Base-by-base conservation (phyloP, 1,139 yeast species). In the Hanseniaspora sp. region DNA sequence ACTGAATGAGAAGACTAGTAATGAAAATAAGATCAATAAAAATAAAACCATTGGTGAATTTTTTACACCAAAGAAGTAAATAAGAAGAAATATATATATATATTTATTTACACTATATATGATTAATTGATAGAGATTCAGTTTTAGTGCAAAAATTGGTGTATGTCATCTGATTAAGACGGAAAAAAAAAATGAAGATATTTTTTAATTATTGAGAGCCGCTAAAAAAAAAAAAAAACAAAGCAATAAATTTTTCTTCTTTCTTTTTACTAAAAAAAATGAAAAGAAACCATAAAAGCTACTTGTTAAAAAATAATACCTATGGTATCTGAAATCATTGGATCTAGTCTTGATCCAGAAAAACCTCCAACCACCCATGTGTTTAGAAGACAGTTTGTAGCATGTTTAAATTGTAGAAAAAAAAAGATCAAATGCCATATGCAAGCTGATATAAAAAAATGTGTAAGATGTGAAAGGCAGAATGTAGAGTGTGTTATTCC, bases 381-480 rank as follows among this genome's bases (percentile, higher is more conserved):
- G 40, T 63, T 62, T 61, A 70, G 71, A 38, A 74, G 96, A 57
- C 82, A 83, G 60, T 88, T 85, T 67, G 76, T 80, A 58, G 96
- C 96, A 0, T 88, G 96, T 63, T 69, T 84, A 53, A 85, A 82
- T 67, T 88, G 96, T 66, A 75, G 95, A 13, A 77, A 81, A 9
- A 76, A 95, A 40, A 88, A 88, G 63, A 86, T 86, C 48, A 82
- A 82, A 63, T 88, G 96, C 69, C 95, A 86, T 63, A 69, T 87
- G 59, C 95, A 95, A 1, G 30, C 33, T n/a, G 79, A 82, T 4
- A 79, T 81, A 12, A 83, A 82, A 7, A 94, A 94, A 18, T 90
- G 97, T 73, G 83, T 80, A 3, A 71, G 96, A 54, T 88, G 96
- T 63, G 74, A 77, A 58, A 73, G 96, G 52, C 95, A 88, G 63